Evolutionary conservation across 208 protist species (phyloP), one percentile per base, ranked within the genome.

Genomic region (Leishmania turanica): DNA sequence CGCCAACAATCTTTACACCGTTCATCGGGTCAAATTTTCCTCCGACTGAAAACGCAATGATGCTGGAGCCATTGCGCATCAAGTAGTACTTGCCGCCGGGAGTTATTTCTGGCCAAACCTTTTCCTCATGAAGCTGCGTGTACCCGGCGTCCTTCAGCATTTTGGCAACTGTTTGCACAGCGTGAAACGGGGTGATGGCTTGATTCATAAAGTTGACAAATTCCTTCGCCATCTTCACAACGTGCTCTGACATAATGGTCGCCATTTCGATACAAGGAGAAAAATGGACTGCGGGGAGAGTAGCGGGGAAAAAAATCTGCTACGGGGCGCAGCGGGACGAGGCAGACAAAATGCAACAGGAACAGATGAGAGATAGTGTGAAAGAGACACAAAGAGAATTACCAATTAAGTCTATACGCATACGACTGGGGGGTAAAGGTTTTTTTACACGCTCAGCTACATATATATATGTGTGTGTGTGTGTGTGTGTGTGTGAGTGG

Each of bases 21-120:
- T 92, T 97, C 42, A 81, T 87, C 9, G 92, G 79, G 27, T 86
- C 75, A 68, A 89, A 99, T 49, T 97, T 92, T 17, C 93, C 97
- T 56, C 99, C 99, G 31, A 99, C 92, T 21, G 93, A 66, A 79
- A 99, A 99, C 15, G 99, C 99, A 34, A 99, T 89, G 51, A 99
- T 86, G 75, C 97, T 97, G 9, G 93, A 92, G 47, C 98, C 95
- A 89, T 99, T 99, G 76, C 99, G 96, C 21, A 97, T 99, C 73
- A 99, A 92, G 85, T 98, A 99, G 90, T 99, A 99, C 82, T 97
- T 98, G 19, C 90, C 91, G 54, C 91, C 93, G 6, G 77, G 92
- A 19, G 84, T 64, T 21, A 99, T 62, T 49, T 93, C 75, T 21
- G 84, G 85, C 91, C 93, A 96, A n/a, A 15, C 62, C 27, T 88